Evolutionary conservation across 257 asterid species (phyloP).

Genomic region (Osmanthus fragrans): DNA sequence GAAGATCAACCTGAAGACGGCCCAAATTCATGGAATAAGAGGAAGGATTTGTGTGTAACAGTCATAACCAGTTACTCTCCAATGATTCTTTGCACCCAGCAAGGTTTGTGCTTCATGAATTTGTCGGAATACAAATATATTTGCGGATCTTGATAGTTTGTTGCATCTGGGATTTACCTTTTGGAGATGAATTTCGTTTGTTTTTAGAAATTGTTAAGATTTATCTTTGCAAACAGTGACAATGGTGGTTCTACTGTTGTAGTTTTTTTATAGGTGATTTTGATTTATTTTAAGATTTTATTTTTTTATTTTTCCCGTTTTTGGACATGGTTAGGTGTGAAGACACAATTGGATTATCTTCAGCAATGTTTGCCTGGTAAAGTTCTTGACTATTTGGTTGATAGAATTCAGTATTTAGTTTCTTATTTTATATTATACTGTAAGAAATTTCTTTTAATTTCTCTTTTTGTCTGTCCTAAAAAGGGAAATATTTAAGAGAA

Average conservation of each 20-base stretch:
- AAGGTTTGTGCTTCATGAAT: conserved; percentile 41
- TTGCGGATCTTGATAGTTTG: conserved; percentile 27
- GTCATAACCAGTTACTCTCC: conserved; percentile 92
- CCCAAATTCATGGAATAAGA: conserved; percentile 89
- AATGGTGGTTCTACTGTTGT: background rate
- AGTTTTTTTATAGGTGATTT: conserved; percentile 11
- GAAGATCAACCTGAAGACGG: conserved; percentile 85
- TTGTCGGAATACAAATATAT: background rate
- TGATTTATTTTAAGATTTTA: conserved; percentile 21
- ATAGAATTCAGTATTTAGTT: background rate
- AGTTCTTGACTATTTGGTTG: conserved; percentile 14
- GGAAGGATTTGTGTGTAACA: conserved; percentile 82
- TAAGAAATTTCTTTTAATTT: too few species aligned
- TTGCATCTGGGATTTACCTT: conserved; percentile 34
- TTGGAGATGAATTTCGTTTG: background rate
- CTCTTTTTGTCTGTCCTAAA: too few species aligned
- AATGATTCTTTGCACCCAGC: conserved; percentile 89
- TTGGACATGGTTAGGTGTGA: conserved; percentile 54
- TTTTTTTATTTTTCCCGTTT: background rate
- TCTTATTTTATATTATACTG: too few species aligned
- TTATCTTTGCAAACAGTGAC: conserved; percentile 2
- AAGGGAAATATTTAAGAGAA: too few species aligned
- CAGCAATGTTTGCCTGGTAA: conserved; percentile 95
- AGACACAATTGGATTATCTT: conserved; percentile 90
- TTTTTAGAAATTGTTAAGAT: conserved; percentile 16